Percentiles rank a stretch among this genome's conserved stretches.
phyloP scores from a whole-genome alignment of 2,329 filamentous ascomycete genomes.

The Trichoderma guizhouense region DNA sequence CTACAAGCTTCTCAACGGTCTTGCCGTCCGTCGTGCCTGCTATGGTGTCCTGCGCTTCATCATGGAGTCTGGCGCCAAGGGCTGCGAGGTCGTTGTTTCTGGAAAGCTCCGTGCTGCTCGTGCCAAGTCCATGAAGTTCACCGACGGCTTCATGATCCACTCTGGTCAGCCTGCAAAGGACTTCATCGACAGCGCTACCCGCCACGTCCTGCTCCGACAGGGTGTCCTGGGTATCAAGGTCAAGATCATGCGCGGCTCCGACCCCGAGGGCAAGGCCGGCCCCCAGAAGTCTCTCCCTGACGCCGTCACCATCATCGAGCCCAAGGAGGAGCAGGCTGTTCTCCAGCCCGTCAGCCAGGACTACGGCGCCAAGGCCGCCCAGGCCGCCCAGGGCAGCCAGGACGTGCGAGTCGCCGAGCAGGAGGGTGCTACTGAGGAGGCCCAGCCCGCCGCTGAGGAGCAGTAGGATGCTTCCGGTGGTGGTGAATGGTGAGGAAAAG shows the following conservation, averaged over 20 bases:
- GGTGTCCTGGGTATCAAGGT: constrained; percentile 99
- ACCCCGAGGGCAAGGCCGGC: constrained; percentile 98
- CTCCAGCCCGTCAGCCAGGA: constrained; percentile 96
- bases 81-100: constrained; percentile 98
- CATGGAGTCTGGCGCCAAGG: constrained; percentile 99
- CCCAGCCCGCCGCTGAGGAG: constrained; percentile 38
- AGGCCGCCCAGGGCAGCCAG: constrained; percentile 59
- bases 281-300: constrained; percentile 97
- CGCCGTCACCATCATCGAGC: constrained; percentile 99
- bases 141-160: constrained; percentile 99
- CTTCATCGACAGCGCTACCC: constrained; percentile 98
- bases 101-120: constrained; percentile 98
- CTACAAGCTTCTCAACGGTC: constrained; percentile 99
- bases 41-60: constrained; percentile 99
- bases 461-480: constrained; percentile 31
- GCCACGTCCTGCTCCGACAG: constrained; percentile 99
- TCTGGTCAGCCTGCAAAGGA: constrained; percentile 99
- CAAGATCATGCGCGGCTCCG: constrained; percentile 99
- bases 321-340: constrained; percentile 97
- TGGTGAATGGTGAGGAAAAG: constrained; percentile 21
- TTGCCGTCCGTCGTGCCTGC: constrained; percentile 97
- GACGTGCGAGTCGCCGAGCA: constrained; percentile 58
- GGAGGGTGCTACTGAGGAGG: constrained; percentile 53
- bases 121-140: constrained; percentile 99
- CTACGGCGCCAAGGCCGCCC: constrained; percentile 87